Percentiles rank a stretch among this genome's conserved stretches.
Evolutionary conservation across 306 rosid genomes (phyloP).

Genomic region (Luffa acutangula): DNA sequence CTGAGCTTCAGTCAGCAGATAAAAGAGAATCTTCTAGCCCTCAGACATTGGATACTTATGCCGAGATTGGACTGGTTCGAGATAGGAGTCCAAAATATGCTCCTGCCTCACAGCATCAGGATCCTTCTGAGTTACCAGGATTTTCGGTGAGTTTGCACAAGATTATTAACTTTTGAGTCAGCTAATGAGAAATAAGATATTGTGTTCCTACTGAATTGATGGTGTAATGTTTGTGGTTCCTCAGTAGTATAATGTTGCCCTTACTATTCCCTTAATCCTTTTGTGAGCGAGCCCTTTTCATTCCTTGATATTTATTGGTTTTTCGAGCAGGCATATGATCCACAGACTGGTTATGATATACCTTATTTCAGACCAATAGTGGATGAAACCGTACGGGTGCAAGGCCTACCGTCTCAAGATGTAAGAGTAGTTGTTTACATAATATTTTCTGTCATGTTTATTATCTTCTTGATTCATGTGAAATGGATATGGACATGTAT

Average conservation of each 20-base stretch:
- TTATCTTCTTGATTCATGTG: neutral
- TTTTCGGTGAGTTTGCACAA: constrained; percentile 57
- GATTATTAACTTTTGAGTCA: neutral
- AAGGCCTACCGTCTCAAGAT: constrained; percentile 64
- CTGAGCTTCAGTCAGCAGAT: constrained; percentile 61
- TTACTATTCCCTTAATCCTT: neutral
- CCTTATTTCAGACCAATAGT: constrained; percentile 73
- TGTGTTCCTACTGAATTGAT: neutral
- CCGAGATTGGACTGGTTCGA: constrained; percentile 55
- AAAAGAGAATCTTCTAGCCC: constrained; percentile 53
- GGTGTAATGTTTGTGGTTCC: neutral
- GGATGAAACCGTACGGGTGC: constrained; percentile 64
- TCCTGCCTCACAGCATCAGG: constrained; percentile 58
- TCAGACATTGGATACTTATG: constrained; percentile 51
- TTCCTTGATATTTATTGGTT: constrained; percentile 16
- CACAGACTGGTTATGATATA: constrained; percentile 63
- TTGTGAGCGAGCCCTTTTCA: neutral
- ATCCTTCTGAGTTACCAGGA: constrained; percentile 69
- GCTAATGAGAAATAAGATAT: neutral
- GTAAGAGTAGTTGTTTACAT: constrained; percentile 24
- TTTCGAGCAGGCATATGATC: constrained; percentile 76
- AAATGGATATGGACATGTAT: neutral
- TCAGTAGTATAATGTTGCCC: neutral
- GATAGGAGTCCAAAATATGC: constrained; percentile 54
- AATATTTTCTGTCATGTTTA: neutral